These are phyloP conservation scores for Xerocomellus amylosporus DNA, from an alignment of 768 basidiomycete species.

Conservation along the genomic window DNA sequence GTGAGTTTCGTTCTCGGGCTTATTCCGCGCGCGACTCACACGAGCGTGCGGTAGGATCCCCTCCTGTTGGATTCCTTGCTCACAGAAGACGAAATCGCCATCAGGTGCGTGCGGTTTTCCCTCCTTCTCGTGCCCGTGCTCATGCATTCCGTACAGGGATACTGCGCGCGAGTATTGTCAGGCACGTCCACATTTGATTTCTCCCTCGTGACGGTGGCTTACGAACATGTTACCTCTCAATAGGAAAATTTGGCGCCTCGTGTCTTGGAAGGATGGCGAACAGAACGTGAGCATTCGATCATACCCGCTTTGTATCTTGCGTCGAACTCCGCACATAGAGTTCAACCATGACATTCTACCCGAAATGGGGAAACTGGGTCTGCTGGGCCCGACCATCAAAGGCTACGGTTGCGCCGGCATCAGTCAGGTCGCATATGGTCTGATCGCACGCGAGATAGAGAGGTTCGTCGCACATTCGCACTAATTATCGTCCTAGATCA, in stretches of 20 bases:
- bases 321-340: constrained; percentile 40
- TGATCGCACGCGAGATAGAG: constrained; percentile 93
- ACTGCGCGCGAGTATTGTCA: constrained; percentile 79
- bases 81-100: constrained; percentile 86
- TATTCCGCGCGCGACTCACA: constrained; percentile 1
- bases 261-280: constrained; percentile 84
- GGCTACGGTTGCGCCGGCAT: constrained; percentile 94
- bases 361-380: constrained; percentile 90
- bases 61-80: constrained; percentile 74
- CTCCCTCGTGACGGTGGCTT: neutral
- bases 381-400: constrained; percentile 88
- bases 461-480: constrained; percentile 45
- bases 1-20: constrained; percentile 11
- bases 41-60: constrained; percentile 63
- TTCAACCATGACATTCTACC: constrained; percentile 74
- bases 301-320: neutral
- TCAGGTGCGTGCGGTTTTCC: constrained; percentile 54
- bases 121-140: neutral
- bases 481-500: neutral
- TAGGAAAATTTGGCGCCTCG: constrained; percentile 85
- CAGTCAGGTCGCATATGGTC: constrained; percentile 88
- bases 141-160: constrained; percentile 48
- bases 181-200: constrained; percentile 37
- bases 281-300: constrained; percentile 57
- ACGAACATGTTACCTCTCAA: neutral